Evolutionary conservation across 257 asterid species (phyloP).

Genomic region (Oldenlandia corymbosa): DNA sequence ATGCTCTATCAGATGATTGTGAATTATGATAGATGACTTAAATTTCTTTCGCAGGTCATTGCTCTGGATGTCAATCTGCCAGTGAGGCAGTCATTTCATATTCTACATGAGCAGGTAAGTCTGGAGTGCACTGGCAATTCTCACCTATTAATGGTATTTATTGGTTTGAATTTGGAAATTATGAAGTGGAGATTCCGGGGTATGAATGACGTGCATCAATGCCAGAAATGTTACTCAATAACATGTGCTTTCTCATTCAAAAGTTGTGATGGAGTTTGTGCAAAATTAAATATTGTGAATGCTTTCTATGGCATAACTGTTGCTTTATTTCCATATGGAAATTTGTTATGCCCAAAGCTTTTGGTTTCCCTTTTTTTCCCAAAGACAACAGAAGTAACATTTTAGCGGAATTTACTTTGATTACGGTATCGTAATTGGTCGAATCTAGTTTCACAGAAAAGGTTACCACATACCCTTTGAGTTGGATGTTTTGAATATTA

Average conservation of each 20-base stretch:
- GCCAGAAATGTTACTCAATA: neutral
- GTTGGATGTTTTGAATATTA: neutral
- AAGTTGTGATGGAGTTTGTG: neutral
- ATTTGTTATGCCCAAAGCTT: neutral
- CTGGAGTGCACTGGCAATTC: neutral
- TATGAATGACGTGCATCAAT: neutral
- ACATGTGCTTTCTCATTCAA: neutral
- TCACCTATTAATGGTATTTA: constrained; percentile 4
- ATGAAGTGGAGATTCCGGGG: neutral
- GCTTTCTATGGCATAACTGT: neutral
- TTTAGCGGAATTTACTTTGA: neutral
- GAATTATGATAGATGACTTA: constrained; percentile 1
- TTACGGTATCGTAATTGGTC: neutral
- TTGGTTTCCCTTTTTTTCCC: neutral
- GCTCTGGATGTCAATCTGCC: constrained; percentile 71
- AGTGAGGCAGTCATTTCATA: constrained; percentile 75
- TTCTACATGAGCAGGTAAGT: constrained; percentile 71
- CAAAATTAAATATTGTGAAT: neutral
- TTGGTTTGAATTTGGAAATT: neutral
- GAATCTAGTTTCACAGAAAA: too few species aligned
- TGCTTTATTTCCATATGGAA: neutral
- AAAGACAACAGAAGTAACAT: neutral
- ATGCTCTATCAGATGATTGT: neutral
- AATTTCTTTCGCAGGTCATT: constrained; percentile 40
- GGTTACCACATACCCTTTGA: too few species aligned